Evolutionary conservation across 2,329 filamentous ascomycete species (phyloP), one percentile per base, ranked within the genome.

Genomic region (Exophiala oligosperma): DNA sequence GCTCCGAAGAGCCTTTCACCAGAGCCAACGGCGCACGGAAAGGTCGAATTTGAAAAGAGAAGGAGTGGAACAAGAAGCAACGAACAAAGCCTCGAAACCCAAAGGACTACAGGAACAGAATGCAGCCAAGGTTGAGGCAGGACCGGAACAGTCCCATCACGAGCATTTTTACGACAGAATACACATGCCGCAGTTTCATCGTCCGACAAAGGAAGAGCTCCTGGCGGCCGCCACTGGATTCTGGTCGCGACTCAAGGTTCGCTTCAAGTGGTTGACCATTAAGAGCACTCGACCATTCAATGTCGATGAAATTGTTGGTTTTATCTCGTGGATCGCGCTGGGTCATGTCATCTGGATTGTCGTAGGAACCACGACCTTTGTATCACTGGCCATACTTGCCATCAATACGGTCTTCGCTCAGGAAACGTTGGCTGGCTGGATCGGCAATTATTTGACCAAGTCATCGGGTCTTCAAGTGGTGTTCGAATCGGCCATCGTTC

Each of bases 201-300:
- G 92, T 21, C 93, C 94, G 4, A 93, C 88, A 6, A 97, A 96
- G 71, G 92, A 97, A 71, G 94, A 99, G 73, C 81, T 99, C 28
- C 80, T 99, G 37, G 89, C 90, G 21, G 93, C 94, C 3, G 92
- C 94, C 37, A 97, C 87, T 23, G 92, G 92, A 1, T 97, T 97
- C 72, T 94, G 91, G 87, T 88, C 95, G 62, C 85, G 94, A 49
- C 75, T 97, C 46, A 91, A 89, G 70, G 90, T 97, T 24, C 88
- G 92, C 41, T 95, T 97, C 78, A 99, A 99, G 75, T 99, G 94
- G 94, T 88, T 94, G 68, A 95, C 94, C 2, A 99, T 99, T 68
- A 83, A 92, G 70, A 96, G 92, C 71, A 90, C 90, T 72, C 84
- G 94, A 38, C 94, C 94, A 0, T 99, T 94, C 84, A 99, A 96